Conservation (phyloP, 306 rosid genomes). For the Ceratonia siliqua region DNA sequence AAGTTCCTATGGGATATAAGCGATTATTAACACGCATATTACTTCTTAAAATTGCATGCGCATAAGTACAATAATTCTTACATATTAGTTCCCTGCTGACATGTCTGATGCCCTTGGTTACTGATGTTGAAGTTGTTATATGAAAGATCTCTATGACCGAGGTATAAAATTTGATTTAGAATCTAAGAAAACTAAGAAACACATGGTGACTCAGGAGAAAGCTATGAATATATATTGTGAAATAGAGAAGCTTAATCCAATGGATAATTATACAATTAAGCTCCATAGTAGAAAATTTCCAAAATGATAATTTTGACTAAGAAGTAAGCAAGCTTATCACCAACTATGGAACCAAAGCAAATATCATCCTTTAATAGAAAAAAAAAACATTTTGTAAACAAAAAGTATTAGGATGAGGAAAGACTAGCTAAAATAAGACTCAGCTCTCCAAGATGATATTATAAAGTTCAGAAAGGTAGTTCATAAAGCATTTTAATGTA, state of each 20-base stretch:
- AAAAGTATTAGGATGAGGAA: not conserved
- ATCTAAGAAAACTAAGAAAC: conserved; percentile 2
- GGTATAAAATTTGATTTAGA: conserved; percentile 13
- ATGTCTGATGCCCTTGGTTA: conserved; percentile 14
- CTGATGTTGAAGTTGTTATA: conserved; percentile 44
- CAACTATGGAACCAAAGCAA: not conserved
- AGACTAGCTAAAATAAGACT: not conserved
- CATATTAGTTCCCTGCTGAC: conserved; percentile 40
- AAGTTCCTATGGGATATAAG: conserved; percentile 48
- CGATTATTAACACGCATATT: not conserved
- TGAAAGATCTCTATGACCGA: conserved; percentile 54
- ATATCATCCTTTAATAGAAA: not conserved
- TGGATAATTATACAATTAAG: not conserved
- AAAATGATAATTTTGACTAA: not conserved
- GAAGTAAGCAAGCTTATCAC: not conserved
- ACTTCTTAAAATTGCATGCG: not conserved
- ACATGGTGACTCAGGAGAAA: not conserved
- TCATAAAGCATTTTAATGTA: not conserved
- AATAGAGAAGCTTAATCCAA: not conserved
- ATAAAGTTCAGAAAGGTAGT: not conserved
- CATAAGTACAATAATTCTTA: conserved; percentile 32
- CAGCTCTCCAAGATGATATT: not conserved
- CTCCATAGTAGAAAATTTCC: not conserved
- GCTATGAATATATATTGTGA: not conserved
- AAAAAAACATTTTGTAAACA: not conserved